phyloP scores from a whole-genome alignment of 2,329 filamentous ascomycete species.

The Talaromyces sp. region DNA sequence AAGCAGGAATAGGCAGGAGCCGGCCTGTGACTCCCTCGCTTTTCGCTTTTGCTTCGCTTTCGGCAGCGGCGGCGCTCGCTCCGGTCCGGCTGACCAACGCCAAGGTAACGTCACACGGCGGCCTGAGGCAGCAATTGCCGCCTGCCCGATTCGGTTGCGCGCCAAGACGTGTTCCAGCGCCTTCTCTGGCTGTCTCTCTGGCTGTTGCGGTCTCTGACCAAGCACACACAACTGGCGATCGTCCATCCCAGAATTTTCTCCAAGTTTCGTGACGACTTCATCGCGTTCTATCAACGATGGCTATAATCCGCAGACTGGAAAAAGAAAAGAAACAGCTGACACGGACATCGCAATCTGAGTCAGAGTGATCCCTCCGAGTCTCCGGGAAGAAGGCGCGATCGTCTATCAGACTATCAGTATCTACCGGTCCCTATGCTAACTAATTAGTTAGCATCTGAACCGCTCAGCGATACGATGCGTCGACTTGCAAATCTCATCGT shows the following conservation, averaged over 20 bases:
- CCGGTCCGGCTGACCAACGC: neutral
- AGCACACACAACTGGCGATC: neutral
- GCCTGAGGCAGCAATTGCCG: constrained; percentile 5
- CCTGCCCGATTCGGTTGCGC: neutral
- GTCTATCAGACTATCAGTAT: no score
- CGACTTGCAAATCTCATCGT: neutral
- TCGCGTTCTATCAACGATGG: neutral
- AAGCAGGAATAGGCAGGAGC: neutral
- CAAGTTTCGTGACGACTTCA: neutral
- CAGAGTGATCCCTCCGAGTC: neutral
- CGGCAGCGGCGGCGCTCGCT: constrained; percentile 1
- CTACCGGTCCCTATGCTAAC: neutral
- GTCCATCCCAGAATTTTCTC: neutral
- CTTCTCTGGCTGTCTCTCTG: neutral
- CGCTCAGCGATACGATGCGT: neutral
- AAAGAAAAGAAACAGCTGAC: neutral
- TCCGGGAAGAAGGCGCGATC: no score
- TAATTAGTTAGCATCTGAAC: neutral
- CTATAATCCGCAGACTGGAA: neutral
- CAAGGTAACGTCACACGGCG: constrained; percentile 8
- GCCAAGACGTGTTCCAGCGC: neutral
- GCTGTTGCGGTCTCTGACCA: neutral
- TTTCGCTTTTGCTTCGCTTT: constrained; percentile 3
- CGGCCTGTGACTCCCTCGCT: neutral
- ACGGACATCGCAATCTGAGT: neutral